These are phyloP conservation scores for Trichoderma sp. DNA, from an alignment of 2,329 filamentous ascomycete species.

Conservation along the genomic window DNA sequence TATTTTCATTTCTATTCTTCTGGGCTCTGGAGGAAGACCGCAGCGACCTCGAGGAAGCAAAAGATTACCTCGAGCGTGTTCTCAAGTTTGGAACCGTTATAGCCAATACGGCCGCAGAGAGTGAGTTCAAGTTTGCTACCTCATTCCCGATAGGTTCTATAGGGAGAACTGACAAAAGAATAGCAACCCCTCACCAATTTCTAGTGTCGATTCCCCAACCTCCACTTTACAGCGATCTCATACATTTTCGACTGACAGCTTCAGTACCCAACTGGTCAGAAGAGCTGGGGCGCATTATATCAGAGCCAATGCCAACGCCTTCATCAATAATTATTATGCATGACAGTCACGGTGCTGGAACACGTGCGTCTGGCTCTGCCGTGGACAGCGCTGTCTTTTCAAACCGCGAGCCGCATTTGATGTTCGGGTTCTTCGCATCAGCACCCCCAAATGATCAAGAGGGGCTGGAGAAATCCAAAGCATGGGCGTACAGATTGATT, in stretches of 20 bases:
- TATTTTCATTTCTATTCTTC: not conserved
- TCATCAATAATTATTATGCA: not conserved
- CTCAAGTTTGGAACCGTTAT: not conserved
- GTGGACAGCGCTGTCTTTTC: not conserved
- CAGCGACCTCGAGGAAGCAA: constrained; percentile 4
- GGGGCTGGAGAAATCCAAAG: not conserved
- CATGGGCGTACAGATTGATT: not conserved
- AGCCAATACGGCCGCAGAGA: not conserved
- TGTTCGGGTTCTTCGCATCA: not conserved
- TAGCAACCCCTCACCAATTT: not conserved
- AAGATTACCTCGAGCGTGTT: not conserved
- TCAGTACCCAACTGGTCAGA: not conserved
- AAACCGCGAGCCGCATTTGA: constrained; percentile 11
- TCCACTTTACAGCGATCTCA: not conserved
- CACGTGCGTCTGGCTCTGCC: not conserved
- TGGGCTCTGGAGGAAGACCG: constrained; percentile 1
- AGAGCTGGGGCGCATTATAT: not conserved
- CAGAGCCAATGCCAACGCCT: not conserved
- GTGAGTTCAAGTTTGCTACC: not conserved
- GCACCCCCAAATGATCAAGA: not conserved
- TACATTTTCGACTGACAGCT: not conserved
- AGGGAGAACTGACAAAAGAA: not conserved
- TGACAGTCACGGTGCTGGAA: not conserved
- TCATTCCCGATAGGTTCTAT: not conserved
- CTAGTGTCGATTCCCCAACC: not conserved